Evolutionary conservation across 805 yeast genomes (phyloP), one percentile per base, ranked within the genome.

Genomic region (Allodekkera sacchari): DNA sequence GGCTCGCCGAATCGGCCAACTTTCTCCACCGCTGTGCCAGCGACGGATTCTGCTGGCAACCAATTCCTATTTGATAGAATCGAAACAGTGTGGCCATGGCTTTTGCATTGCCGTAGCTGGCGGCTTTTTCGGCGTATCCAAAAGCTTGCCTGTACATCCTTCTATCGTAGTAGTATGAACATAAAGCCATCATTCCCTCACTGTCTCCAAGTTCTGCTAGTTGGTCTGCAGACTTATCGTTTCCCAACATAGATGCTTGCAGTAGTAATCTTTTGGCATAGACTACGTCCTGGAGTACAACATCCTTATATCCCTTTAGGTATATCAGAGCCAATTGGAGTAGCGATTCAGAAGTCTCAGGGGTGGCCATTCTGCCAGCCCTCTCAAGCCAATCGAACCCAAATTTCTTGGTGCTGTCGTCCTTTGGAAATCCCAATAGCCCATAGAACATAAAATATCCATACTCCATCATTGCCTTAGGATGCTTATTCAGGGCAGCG

Each of bases 151-250:
- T 70, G 33, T 79, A 82, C 53, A 88, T 89, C 40, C 72, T 71
- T n/a, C 92, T 88, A 21, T 82, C 88, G 55, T 89, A 64, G 53
- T 89, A 92, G 96, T 97, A 92, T 2, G 96, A 96, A 55, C 96
- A 88, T 62, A 89, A 65, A 2, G 95, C 88, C 48, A 89, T 64
- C 95, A 89, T 92, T 8, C 95, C 79, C 29, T 72, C 77, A 1
- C 94, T 71, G 53, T 92, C 95, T 6, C 95, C 96, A 4, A 78
- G 78, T 19, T 78, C 54, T 0, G 97, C 96, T 39, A 92, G 62
- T 17, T 80, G 58, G 0, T 85, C 72, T 0, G 94, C 82, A 1
- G 96, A 77, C 31, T 82, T 83, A 4, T 75, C 63, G 55, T 84
- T 89, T 4, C 94, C 94, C 37, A 92, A 68, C 6, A 84, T 83